These are phyloP conservation scores for Draba incana DNA, from an alignment of 345 rosid species.

Conservation along the genomic window DNA sequence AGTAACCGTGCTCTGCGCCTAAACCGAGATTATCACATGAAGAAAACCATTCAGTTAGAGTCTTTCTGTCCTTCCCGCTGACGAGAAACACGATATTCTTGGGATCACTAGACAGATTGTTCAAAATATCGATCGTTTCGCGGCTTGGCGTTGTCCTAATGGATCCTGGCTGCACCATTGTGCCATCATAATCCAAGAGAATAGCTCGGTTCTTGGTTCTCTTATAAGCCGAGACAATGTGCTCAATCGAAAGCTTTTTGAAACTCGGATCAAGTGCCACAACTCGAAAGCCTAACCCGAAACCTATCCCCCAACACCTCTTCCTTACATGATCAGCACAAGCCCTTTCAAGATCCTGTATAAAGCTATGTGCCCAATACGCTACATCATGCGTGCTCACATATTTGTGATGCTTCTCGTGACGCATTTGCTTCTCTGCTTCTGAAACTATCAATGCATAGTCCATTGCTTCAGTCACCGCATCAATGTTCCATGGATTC, in stretches of 20 bases:
- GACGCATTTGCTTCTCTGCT: slow-evolving; percentile 84
- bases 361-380: slow-evolving; percentile 92
- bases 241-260: slow-evolving; percentile 81
- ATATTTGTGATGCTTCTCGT: slow-evolving; percentile 87
- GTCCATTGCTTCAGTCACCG: slow-evolving; percentile 89
- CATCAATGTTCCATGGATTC: slow-evolving; percentile 92
- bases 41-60: slow-evolving; percentile 77
- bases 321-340: slow-evolving; percentile 80
- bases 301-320: slow-evolving; percentile 95
- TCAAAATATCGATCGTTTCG: slow-evolving; percentile 64
- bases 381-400: slow-evolving; percentile 96
- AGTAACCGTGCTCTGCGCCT: slow-evolving; percentile 92
- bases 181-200: slow-evolving; percentile 90
- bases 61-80: slow-evolving; percentile 77
- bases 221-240: slow-evolving; percentile 84
- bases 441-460: slow-evolving; percentile 68
- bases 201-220: slow-evolving; percentile 82
- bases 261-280: slow-evolving; percentile 91
- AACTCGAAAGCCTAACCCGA: slow-evolving; percentile 88
- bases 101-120: slow-evolving; percentile 70
- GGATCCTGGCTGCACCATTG: slow-evolving; percentile 66
- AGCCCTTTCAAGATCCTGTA: slow-evolving; percentile 93
- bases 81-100: slow-evolving; percentile 84
- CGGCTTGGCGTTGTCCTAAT: slow-evolving; percentile 54
- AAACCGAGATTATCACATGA: slow-evolving; percentile 72